Conservation (phyloP, 225 moss, liverwort and hornwort species). For the Polytrichum commune region DNA sequence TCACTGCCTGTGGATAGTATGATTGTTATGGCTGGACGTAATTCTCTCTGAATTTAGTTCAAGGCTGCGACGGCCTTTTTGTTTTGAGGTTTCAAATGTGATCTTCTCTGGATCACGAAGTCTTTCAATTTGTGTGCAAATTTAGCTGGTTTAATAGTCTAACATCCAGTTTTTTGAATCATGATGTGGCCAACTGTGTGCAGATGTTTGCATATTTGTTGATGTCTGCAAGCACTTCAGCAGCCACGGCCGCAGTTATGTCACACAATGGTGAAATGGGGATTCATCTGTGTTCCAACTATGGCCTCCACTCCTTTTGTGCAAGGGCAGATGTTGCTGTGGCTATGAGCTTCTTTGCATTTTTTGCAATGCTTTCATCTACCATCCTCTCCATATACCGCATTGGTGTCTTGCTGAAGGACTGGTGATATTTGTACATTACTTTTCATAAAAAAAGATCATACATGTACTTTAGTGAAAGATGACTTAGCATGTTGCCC, state of each 20-base stretch:
- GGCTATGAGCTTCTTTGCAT: constrained; percentile 52
- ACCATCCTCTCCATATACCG: constrained; percentile 47
- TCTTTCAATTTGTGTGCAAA: no score
- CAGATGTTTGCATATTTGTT: constrained; percentile 45
- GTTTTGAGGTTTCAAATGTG: no score
- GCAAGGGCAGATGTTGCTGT: constrained; percentile 52
- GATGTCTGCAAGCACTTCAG: constrained; percentile 51
- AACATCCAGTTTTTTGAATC: no score
- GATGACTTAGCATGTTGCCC: no score
- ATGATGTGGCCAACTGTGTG: background rate
- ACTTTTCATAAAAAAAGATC: no score
- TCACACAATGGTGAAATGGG: constrained; percentile 58
- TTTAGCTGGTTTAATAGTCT: no score
- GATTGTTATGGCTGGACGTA: no score
- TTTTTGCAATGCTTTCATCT: constrained; percentile 47
- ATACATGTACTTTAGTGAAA: no score
- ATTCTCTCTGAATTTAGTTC: no score
- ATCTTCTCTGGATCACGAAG: no score
- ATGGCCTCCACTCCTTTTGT: constrained; percentile 43
- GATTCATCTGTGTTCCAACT: constrained; percentile 36
- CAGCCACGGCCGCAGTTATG: constrained; percentile 44
- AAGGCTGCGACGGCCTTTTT: no score
- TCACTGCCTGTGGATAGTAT: no score
- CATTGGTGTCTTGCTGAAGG: constrained; percentile 29
- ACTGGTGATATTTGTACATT: constrained; percentile 17